A percentile compares a stretch with the other conserved stretches of the same genome.
Conservation (phyloP, 108 stramenopile genomes). For the Mayamaea pseudoterrestris region DNA sequence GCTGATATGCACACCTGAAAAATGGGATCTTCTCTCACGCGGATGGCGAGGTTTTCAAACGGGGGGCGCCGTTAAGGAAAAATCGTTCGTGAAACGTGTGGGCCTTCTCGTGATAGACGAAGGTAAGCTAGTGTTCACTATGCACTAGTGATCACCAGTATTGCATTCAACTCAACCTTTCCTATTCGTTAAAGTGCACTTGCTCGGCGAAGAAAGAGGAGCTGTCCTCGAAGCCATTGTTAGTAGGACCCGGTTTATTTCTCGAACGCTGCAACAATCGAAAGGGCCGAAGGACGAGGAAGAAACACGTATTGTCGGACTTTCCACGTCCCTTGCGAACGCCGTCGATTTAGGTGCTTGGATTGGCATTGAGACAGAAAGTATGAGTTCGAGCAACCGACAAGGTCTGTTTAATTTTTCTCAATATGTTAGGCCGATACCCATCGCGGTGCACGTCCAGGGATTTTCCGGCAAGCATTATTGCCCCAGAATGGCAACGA, state of each 20-base stretch:
- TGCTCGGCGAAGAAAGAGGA: constrained; percentile 96
- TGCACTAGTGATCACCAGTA: no score
- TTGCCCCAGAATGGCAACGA: constrained; percentile 93
- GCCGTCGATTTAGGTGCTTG: constrained; percentile 93
- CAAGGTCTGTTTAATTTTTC: constrained; percentile 92
- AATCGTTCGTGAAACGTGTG: constrained; percentile 70
- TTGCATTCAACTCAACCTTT: no score
- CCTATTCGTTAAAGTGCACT: no score
- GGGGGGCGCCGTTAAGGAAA: constrained; percentile 33
- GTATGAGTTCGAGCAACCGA: constrained; percentile 13
- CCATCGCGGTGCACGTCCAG: constrained; percentile 89
- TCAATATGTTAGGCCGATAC: constrained; percentile 91
- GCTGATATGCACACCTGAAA: constrained; percentile 97
- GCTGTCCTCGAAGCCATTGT: constrained; percentile 98
- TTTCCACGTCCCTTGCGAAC: constrained; percentile 96
- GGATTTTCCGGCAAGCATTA: constrained; percentile 96
- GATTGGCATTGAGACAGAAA: constrained; percentile 83
- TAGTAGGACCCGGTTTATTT: constrained; percentile 87
- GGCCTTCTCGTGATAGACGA: constrained; percentile 95
- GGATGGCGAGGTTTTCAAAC: constrained; percentile 72
- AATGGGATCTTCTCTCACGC: constrained; percentile 96
- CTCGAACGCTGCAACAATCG: constrained; percentile 43
- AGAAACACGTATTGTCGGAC: constrained; percentile 80
- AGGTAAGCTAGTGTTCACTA: no score
- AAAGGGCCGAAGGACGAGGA: constrained; percentile 24